Base-by-base conservation (phyloP, 2,329 filamentous ascomycete genomes). In the Pseudopyricularia cyperi region DNA sequence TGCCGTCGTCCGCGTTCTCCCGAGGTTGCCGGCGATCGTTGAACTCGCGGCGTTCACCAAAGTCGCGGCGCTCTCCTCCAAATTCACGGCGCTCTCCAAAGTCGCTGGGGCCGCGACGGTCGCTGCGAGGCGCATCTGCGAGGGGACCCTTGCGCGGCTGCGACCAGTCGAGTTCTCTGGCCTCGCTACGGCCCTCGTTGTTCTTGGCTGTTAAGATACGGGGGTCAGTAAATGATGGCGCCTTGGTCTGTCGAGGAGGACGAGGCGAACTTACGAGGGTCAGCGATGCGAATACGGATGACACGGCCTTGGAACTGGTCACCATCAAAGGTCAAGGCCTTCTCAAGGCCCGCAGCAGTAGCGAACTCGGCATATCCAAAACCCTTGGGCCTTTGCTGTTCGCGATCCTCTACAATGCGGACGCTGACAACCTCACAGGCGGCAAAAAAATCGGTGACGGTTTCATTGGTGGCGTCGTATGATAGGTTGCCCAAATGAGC, bases 321-420 rank as follows among this genome's bases (percentile, higher is more conserved):
- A 61, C 89, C 87, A 62, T 90, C 90, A 57, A 93, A 78, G 54
- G 82, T 80, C 57, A 98, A 78, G 53, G 93, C 93, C 70, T 89
- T 85, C 75, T 95, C 94, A 63, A 98, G 74, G 54, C 91, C 91
- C 49, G 97, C 91, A 46, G 93, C 72, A 50, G 82, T 84, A 58
- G 77, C 82, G 63, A 98, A 98, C 68, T 98, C 93, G 58, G 95
- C 91, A 67, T 98, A 98, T 56, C 91, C 93, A 63, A 98, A 98
- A 48, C 93, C 93, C 75, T 98, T 98, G 58, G 93, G 93, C 64
- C 90, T 89, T 68, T 85, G 82, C 65, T 93, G 86, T 67, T 95
- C 77, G 65, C 91, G 93, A 70, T 98, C 94, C 73, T 96, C 91
- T 57, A 98, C 95, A 62, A 98, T 89, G 62, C 93, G 87, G 58